Percentiles rank a stretch among this genome's conserved stretches.
These are phyloP conservation scores for Agaricus sinodeliciosus DNA, from an alignment of 768 basidiomycete species.

Conservation along the genomic window DNA sequence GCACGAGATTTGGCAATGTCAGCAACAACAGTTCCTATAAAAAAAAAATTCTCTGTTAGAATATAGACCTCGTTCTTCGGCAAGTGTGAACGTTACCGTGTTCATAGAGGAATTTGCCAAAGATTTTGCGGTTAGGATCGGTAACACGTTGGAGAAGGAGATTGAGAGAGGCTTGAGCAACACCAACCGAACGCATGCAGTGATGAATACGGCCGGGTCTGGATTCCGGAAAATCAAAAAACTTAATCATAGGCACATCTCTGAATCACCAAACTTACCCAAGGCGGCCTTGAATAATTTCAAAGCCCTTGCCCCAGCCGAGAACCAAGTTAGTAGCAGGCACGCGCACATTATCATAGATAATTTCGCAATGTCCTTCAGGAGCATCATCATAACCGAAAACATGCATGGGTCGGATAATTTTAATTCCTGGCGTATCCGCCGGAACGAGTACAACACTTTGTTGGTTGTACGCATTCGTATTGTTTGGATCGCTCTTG, in stretches of 20 bases:
- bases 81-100: constrained; percentile 53
- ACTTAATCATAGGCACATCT: too few relatives aligned
- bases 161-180: constrained; percentile 79
- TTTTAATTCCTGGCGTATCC: constrained; percentile 76
- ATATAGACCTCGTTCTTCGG: neutral
- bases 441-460: constrained; percentile 94
- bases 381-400: constrained; percentile 95
- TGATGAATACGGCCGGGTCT: constrained; percentile 96
- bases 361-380: constrained; percentile 93
- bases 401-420: constrained; percentile 90
- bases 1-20: constrained; percentile 91
- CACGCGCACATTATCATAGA: constrained; percentile 91
- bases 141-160: constrained; percentile 87
- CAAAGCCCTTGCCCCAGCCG: constrained; percentile 95
- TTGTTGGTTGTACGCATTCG: constrained; percentile 74
- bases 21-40: constrained; percentile 73
- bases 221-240: neutral
- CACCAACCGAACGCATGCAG: constrained; percentile 96
- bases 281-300: constrained; percentile 95
- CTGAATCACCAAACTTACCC: constrained; percentile 43
- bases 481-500: constrained; percentile 84
- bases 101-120: constrained; percentile 86
- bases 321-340: constrained; percentile 77
- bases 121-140: constrained; percentile 87
- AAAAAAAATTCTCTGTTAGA: neutral